These are phyloP conservation scores for Adenanthera pavonina DNA, from an alignment of 306 rosid genomes.

Conservation along the genomic window DNA sequence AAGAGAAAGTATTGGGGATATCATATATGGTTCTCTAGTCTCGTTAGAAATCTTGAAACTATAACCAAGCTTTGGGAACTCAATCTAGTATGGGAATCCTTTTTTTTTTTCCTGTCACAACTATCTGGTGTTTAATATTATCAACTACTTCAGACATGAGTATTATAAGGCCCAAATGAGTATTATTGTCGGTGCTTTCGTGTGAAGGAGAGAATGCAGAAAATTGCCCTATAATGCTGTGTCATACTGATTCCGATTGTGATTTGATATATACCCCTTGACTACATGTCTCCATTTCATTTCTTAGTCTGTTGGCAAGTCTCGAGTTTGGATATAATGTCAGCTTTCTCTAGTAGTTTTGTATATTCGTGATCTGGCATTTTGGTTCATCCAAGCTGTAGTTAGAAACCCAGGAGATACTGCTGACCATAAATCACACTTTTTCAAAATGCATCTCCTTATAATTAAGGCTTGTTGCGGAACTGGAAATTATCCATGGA, in stretches of 20 bases:
- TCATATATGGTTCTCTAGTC: not conserved
- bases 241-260: slow-evolving; percentile 8
- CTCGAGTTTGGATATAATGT: slow-evolving; percentile 13
- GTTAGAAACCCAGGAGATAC: not conserved
- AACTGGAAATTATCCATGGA: slow-evolving; percentile 3
- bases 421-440: slow-evolving; percentile 5
- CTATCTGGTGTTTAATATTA: too few relatives aligned
- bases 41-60: too few relatives aligned
- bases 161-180: too few relatives aligned
- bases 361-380: not conserved
- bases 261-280: slow-evolving; percentile 18
- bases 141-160: too few relatives aligned
- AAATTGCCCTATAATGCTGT: slow-evolving; percentile 13
- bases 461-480: not conserved
- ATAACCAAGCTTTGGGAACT: not conserved
- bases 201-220: not conserved
- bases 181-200: slow-evolving; percentile 15
- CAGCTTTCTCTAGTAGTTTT: not conserved
- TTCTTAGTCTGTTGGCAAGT: slow-evolving; percentile 21
- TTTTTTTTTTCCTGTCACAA: too few relatives aligned
- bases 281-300: not conserved
- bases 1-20: not conserved
- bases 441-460: not conserved
- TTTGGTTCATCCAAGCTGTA: not conserved
- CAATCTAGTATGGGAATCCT: not conserved